Conservation (phyloP, 2,329 filamentous ascomycete species). For the Sphaceloma murrayae region DNA sequence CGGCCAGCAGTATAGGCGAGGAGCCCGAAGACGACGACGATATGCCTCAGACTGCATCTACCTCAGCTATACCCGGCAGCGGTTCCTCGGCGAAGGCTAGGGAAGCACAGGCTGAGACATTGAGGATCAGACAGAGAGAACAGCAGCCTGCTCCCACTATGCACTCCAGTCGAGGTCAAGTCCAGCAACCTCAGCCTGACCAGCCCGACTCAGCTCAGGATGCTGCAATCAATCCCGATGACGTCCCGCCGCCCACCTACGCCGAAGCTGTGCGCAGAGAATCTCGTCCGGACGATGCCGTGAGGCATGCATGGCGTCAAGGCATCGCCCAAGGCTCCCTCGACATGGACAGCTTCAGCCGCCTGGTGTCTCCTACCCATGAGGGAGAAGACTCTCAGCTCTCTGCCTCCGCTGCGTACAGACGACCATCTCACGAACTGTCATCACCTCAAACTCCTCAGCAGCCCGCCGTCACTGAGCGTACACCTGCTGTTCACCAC, state of each 20-base stretch:
- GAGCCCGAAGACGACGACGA: conserved; percentile 13
- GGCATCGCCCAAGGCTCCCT: conserved; percentile 11
- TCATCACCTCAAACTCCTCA: not conserved
- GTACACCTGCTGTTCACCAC: not conserved
- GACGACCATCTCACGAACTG: no score
- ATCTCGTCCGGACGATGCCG: conserved; percentile 6
- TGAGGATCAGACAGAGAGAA: not conserved
- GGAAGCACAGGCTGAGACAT: conserved; percentile 14
- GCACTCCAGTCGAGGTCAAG: not conserved
- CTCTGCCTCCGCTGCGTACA: no score
- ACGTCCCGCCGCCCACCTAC: conserved; percentile 12
- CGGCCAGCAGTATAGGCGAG: conserved; percentile 7
- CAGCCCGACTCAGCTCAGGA: not conserved
- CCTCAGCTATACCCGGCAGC: not conserved
- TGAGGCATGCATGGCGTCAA: conserved; percentile 13
- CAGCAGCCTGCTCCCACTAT: conserved; percentile 7
- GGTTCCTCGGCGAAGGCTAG: conserved; percentile 10
- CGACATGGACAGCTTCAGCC: conserved; percentile 4
- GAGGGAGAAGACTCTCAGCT: conserved; percentile 1
- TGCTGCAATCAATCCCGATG: conserved; percentile 4
- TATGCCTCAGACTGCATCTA: conserved; percentile 2
- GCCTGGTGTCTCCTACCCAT: conserved; percentile 4
- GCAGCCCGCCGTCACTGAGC: not conserved
- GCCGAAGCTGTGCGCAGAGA: conserved; percentile 8
- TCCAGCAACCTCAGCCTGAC: not conserved